Conservation (phyloP, 2,329 filamentous ascomycete species). For the Fulvia fulva region DNA sequence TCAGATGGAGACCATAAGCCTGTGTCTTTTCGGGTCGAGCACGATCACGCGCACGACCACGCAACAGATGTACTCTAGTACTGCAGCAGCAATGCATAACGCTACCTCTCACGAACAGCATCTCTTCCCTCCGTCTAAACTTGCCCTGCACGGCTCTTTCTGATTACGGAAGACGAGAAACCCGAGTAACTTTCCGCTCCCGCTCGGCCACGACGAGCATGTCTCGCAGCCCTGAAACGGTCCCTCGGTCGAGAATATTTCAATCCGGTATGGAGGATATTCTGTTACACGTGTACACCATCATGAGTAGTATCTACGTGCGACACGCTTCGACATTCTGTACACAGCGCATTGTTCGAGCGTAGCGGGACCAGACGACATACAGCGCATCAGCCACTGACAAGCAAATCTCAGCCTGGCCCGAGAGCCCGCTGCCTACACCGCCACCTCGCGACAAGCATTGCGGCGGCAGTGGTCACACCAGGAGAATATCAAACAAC, state of each 20-base stretch:
- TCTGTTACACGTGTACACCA: too few relatives aligned
- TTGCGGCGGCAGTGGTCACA: neutral
- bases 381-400: too few relatives aligned
- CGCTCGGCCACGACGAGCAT: neutral
- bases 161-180: neutral
- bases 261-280: too few relatives aligned
- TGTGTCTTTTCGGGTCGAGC: neutral
- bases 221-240: neutral
- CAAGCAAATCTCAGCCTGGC: neutral
- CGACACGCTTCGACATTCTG: too few relatives aligned
- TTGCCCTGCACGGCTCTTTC: too few relatives aligned
- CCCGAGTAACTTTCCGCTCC: neutral
- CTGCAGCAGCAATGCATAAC: neutral
- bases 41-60: neutral
- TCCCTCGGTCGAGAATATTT: too few relatives aligned
- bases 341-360: too few relatives aligned
- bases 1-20: constrained; percentile 51
- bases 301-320: too few relatives aligned
- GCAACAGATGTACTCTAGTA: neutral
- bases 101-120: too few relatives aligned
- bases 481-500: neutral
- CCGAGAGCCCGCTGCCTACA: neutral
- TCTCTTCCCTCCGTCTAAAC: neutral
- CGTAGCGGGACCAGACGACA: too few relatives aligned
- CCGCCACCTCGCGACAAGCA: neutral